Evolutionary conservation across 208 protist genomes (phyloP).

Genomic region (Leishmania major): DNA sequence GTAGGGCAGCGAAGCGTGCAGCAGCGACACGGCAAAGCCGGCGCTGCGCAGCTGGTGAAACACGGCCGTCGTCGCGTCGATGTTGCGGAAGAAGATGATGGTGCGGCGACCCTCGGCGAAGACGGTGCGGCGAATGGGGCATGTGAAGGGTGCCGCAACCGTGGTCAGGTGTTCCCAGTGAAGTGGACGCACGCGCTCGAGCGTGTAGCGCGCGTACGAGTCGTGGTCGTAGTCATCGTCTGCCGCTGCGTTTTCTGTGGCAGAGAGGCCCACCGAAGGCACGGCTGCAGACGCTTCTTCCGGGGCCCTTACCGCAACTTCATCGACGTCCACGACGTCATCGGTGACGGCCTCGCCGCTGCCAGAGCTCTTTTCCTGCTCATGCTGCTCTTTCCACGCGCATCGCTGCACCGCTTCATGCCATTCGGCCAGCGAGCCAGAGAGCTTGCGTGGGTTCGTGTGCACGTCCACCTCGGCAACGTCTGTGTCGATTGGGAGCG

Average conservation of each 20-base stretch:
- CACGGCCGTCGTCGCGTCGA: constrained; percentile 75
- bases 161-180: constrained; percentile 79
- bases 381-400: constrained; percentile 6
- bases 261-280: background rate
- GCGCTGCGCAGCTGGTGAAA: constrained; percentile 69
- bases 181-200: constrained; percentile 68
- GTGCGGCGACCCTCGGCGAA: constrained; percentile 62
- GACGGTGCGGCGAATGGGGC: constrained; percentile 57
- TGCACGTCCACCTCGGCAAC: constrained; percentile 44
- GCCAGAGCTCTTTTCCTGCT: background rate
- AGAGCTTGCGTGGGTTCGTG: constrained; percentile 43
- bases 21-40: constrained; percentile 66
- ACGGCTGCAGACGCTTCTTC: background rate
- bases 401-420: constrained; percentile 12
- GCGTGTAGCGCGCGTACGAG: constrained; percentile 36
- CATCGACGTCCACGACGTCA: background rate
- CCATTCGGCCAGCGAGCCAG: constrained; percentile 54
- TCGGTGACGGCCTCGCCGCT: constrained; percentile 4
- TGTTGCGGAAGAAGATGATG: constrained; percentile 73
- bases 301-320: too few relatives aligned
- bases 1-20: constrained; percentile 73
- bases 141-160: constrained; percentile 77
- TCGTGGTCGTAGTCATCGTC: constrained; percentile 38
- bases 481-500: constrained; percentile 51
- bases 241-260: background rate